These are phyloP conservation scores for Euphrasia confusa DNA, from an alignment of 257 asterid species.

Conservation along the genomic window DNA sequence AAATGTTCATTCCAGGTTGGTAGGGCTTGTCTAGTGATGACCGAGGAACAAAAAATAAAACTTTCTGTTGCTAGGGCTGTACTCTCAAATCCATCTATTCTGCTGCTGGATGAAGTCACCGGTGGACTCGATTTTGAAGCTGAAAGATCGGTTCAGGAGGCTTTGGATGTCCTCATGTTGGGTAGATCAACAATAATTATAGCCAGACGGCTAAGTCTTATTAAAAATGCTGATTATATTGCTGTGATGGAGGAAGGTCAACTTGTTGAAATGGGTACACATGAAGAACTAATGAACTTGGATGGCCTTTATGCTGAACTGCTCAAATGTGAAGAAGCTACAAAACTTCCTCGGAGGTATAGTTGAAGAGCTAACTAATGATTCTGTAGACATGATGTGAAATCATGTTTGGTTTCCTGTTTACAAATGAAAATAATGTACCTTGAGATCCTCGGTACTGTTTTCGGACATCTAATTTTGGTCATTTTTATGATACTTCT, in stretches of 20 bases:
- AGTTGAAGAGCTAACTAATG: conserved; percentile 18
- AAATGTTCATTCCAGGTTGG: conserved; percentile 60
- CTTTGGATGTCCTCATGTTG: conserved; percentile 93
- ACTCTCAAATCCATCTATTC: conserved; percentile 86
- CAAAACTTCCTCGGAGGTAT: conserved; percentile 97
- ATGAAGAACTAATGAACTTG: conserved; percentile 84
- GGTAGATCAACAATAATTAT: conserved; percentile 96
- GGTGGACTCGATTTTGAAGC: conserved; percentile 99
- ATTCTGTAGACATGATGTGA: conserved; percentile 15
- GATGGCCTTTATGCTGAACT: conserved; percentile 98
- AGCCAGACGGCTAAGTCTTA: conserved; percentile 90
- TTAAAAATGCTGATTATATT: conserved; percentile 93
- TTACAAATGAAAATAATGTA: conserved; percentile 15
- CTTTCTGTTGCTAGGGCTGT: conserved; percentile 98
- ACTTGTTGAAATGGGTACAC: conserved; percentile 99
- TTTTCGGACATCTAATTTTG: not conserved
- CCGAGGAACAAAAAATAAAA: conserved; percentile 97
- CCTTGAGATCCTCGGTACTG: conserved; percentile 10
- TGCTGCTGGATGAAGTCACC: conserved; percentile 96
- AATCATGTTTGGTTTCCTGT: conserved; percentile 9
- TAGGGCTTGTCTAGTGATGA: conserved; percentile 70
- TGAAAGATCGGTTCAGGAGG: conserved; percentile 92
- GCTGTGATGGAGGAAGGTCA: conserved; percentile 99
- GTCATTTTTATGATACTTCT: conserved; percentile 19
- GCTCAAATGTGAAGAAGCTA: conserved; percentile 96